Evolutionary conservation across 139 green algal species (phyloP).

Genomic region (Zygnema circumcarinatum): DNA sequence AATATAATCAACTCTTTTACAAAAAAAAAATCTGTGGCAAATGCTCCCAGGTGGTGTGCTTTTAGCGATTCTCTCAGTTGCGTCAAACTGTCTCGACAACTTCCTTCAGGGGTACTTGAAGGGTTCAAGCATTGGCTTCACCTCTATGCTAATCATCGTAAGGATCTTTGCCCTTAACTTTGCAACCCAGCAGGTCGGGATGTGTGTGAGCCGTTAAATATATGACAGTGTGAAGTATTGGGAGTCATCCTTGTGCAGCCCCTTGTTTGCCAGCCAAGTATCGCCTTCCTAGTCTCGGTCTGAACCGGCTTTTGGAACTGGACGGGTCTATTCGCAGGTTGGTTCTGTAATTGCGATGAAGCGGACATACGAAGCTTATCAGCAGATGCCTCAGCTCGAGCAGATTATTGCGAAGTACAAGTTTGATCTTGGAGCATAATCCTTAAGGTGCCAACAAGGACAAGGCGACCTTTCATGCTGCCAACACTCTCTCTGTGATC

Average conservation of each 20-base stretch:
- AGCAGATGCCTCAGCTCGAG: conserved; percentile 15
- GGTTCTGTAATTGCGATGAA: conserved; percentile 18
- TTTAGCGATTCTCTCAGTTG: neutral
- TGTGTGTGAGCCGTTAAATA: too few species aligned
- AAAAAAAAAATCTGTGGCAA: too few species aligned
- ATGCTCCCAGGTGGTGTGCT: conserved; percentile 10
- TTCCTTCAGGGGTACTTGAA: neutral
- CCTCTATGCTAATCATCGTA: conserved; percentile 40
- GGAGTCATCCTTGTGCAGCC: neutral
- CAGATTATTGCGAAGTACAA: conserved; percentile 4
- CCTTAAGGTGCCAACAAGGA: too few species aligned
- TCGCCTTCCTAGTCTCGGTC: neutral
- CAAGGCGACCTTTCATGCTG: too few species aligned
- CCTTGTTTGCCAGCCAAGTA: neutral
- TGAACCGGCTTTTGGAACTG: neutral
- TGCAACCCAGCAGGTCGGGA: too few species aligned
- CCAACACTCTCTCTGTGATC: too few species aligned
- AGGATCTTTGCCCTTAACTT: neutral
- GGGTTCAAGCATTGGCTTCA: conserved; percentile 28
- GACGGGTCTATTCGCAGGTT: neutral
- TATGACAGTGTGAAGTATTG: neutral
- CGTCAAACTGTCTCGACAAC: neutral
- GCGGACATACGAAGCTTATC: conserved; percentile 8
- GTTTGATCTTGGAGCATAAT: neutral
- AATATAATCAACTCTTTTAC: too few species aligned